Conservation (phyloP, 2,329 filamentous ascomycete species). For the Dactylonectria macrodidyma region DNA sequence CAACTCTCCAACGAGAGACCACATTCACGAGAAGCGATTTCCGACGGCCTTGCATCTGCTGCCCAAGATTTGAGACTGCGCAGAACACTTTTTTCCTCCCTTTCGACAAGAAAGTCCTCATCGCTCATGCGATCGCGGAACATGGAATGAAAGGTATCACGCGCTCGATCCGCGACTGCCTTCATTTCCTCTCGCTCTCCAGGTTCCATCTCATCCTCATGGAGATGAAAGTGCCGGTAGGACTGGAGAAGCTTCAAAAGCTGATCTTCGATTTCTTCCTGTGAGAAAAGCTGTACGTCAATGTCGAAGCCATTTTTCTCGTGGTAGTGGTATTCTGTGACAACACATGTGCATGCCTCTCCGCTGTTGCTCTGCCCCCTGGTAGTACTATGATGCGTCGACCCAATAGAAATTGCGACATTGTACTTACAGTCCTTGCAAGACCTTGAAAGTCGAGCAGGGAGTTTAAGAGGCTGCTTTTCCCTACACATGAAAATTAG, state of each 20-base stretch:
- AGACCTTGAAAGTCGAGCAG: conserved; percentile 58
- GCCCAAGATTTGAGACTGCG: conserved; percentile 45
- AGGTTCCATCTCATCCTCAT: conserved; percentile 38
- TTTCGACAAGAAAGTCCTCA: conserved; percentile 39
- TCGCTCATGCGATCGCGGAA: conserved; percentile 47
- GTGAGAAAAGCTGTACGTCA: conserved; percentile 52
- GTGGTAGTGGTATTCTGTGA: conserved; percentile 62
- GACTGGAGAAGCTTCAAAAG: conserved; percentile 52
- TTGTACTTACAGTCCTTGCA: conserved; percentile 58
- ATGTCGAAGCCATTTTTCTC: conserved; percentile 51
- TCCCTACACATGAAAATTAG: conserved; percentile 50
- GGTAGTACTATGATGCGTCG: neutral
- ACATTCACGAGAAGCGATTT: conserved; percentile 4
- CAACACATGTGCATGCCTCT: conserved; percentile 63
- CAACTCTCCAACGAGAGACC: conserved; percentile 47
- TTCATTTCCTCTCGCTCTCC: conserved; percentile 46
- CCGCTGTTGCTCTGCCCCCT: conserved; percentile 59
- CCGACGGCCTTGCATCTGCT: conserved; percentile 20
- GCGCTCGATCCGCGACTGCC: conserved; percentile 52
- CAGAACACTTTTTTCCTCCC: conserved; percentile 32
- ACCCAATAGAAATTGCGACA: no score
- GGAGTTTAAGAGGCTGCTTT: conserved; percentile 66
- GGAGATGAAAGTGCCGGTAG: conserved; percentile 55
- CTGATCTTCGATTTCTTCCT: conserved; percentile 52
- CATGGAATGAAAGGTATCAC: conserved; percentile 56